Evolutionary conservation across 176 grass and related monocot species (phyloP).

Genomic region (Musa acuminata): DNA sequence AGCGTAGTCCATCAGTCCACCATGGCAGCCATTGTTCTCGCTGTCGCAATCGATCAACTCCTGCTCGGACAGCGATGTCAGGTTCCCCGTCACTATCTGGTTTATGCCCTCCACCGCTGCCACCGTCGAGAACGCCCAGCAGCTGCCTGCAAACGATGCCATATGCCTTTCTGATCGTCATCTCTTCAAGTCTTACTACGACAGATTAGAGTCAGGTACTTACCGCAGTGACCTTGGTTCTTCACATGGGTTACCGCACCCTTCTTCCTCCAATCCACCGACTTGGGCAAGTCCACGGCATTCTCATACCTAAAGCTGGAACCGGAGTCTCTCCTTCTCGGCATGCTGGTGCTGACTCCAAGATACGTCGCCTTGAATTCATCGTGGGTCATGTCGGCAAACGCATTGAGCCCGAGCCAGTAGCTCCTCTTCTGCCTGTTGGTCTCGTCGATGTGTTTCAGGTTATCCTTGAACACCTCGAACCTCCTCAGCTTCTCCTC

Average conservation of each 20-base stretch:
- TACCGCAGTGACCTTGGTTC: constrained; percentile 91
- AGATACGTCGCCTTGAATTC: constrained; percentile 68
- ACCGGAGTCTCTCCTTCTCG: not conserved
- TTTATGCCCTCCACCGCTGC: constrained; percentile 81
- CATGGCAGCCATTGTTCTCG: constrained; percentile 66
- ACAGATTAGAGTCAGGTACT: not conserved
- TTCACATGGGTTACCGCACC: constrained; percentile 65
- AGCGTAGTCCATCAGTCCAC: constrained; percentile 78
- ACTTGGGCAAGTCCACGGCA: constrained; percentile 26
- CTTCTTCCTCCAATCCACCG: constrained; percentile 70
- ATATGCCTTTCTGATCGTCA: not conserved
- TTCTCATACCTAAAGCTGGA: constrained; percentile 38
- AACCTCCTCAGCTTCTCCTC: constrained; percentile 69
- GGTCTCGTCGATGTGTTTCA: constrained; percentile 75
- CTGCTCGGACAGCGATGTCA: constrained; percentile 78
- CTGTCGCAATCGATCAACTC: constrained; percentile 76
- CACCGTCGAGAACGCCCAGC: constrained; percentile 91
- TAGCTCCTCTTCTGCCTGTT: constrained; percentile 65
- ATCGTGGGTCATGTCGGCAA: constrained; percentile 64
- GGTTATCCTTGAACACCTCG: constrained; percentile 86
- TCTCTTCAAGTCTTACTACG: not conserved
- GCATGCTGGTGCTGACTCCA: constrained; percentile 24
- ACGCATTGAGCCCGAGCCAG: constrained; percentile 80
- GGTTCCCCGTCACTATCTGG: constrained; percentile 56
- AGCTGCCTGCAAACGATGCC: constrained; percentile 37